Evolutionary conservation across 2,329 filamentous ascomycete genomes (phyloP).

Genomic region (Chaetomium strumarium): DNA sequence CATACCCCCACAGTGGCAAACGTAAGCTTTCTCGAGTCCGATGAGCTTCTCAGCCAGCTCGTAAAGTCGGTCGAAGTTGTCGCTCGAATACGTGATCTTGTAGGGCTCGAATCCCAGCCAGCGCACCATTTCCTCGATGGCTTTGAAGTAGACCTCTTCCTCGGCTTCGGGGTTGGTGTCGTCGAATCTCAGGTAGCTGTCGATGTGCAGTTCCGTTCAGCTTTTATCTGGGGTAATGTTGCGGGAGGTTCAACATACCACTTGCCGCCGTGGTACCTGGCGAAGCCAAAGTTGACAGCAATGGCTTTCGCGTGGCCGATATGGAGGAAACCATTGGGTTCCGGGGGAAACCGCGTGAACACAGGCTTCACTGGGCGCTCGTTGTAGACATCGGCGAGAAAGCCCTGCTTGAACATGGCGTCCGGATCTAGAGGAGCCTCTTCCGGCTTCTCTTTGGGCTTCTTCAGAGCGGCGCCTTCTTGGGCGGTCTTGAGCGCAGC

Average conservation of each 20-base stretch:
- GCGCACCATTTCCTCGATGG: constrained; percentile 61
- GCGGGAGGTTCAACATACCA: constrained; percentile 4
- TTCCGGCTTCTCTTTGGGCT: constrained; percentile 22
- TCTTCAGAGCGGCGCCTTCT: constrained; percentile 25
- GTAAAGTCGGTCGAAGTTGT: constrained; percentile 85
- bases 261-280: constrained; percentile 71
- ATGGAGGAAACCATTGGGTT: constrained; percentile 90
- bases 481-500: constrained; percentile 30
- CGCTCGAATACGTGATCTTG: constrained; percentile 78
- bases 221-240: neutral
- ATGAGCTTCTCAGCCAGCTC: constrained; percentile 84
- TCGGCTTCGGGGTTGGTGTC: constrained; percentile 95
- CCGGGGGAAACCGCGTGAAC: constrained; percentile 71
- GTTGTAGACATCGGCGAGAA: constrained; percentile 66
- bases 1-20: constrained; percentile 65
- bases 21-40: constrained; percentile 63
- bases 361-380: constrained; percentile 57
- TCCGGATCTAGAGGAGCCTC: constrained; percentile 46
- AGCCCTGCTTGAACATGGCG: constrained; percentile 75
- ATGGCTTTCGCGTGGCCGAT: constrained; percentile 95
- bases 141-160: constrained; percentile 61
- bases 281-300: constrained; percentile 93
- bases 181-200: constrained; percentile 72
- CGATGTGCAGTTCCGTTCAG: neutral
- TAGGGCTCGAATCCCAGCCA: constrained; percentile 82